These are phyloP conservation scores for Leptodermis oblonga DNA, from an alignment of 257 asterid genomes.

Conservation along the genomic window DNA sequence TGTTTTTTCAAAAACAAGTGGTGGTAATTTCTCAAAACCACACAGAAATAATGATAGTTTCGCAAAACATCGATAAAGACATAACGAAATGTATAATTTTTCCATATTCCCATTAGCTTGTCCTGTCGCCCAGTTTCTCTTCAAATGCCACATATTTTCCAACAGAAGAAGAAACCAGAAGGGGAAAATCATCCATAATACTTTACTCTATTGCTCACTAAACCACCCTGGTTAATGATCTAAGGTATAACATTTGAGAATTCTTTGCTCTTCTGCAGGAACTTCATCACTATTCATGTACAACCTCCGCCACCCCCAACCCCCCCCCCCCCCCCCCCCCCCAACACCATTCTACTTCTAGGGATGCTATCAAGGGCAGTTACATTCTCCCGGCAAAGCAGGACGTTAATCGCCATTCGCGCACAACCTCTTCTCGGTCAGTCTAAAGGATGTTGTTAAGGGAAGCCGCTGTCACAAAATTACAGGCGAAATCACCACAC, in stretches of 20 bases:
- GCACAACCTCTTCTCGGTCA: slow-evolving; percentile 15
- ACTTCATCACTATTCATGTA: neutral
- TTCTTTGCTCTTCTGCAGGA: neutral
- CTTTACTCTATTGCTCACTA: neutral
- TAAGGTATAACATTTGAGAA: neutral
- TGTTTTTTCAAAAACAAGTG: too few relatives aligned
- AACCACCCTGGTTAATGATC: neutral
- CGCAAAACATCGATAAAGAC: too few relatives aligned
- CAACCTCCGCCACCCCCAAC: slow-evolving; percentile 15
- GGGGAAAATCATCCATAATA: neutral
- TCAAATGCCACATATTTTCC: neutral
- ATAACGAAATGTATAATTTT: too few relatives aligned
- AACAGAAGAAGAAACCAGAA: neutral
- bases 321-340: slow-evolving; percentile 12
- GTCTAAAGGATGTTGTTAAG: slow-evolving; percentile 12
- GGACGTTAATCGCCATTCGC: neutral
- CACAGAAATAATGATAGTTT: too few relatives aligned
- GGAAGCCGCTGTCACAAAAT: neutral
- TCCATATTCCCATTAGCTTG: too few relatives aligned
- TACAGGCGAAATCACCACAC: neutral
- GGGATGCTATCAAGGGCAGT: slow-evolving; percentile 3
- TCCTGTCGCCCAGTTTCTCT: neutral
- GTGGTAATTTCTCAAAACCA: too few relatives aligned
- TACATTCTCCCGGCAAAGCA: neutral
- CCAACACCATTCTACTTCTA: slow-evolving; percentile 19